These are phyloP conservation scores for Cytospora chrysosperma DNA, from an alignment of 2,329 filamentous ascomycete species.

Conservation along the genomic window DNA sequence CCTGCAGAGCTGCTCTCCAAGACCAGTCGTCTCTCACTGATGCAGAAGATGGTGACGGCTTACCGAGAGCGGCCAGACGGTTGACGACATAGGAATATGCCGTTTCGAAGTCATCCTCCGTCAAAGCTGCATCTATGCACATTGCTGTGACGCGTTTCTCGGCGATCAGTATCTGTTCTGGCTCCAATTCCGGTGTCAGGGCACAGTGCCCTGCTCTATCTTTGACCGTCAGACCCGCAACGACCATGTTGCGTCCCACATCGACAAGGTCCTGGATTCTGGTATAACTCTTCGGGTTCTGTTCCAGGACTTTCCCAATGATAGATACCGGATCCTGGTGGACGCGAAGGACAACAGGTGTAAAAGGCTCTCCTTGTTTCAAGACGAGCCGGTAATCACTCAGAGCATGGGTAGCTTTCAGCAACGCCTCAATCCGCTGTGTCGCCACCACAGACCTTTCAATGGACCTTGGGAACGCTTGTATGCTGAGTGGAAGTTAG, in stretches of 20 bases:
- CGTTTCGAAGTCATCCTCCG: conserved; percentile 80
- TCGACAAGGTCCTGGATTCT: conserved; percentile 70
- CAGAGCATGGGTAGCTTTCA: conserved; percentile 71
- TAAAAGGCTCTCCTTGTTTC: conserved; percentile 77
- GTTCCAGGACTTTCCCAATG: conserved; percentile 70
- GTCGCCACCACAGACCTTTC: conserved; percentile 49
- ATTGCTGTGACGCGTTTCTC: conserved; percentile 73
- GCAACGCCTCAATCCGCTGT: conserved; percentile 59
- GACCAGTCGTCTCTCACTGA: conserved; percentile 60
- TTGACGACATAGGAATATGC: conserved; percentile 82
- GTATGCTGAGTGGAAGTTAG: conserved; percentile 46
- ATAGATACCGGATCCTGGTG: conserved; percentile 73
- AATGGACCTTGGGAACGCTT: conserved; percentile 62
- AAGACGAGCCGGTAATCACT: conserved; percentile 75
- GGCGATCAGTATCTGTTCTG: conserved; percentile 39
- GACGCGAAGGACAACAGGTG: conserved; percentile 74
- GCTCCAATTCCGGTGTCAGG: conserved; percentile 30
- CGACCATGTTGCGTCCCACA: conserved; percentile 66
- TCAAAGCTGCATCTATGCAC: conserved; percentile 71
- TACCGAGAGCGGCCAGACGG: conserved; percentile 50
- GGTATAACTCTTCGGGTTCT: conserved; percentile 73
- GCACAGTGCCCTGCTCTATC: conserved; percentile 32
- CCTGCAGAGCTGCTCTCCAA: conserved; percentile 75
- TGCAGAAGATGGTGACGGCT: conserved; percentile 24
- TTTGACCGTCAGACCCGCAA: conserved; percentile 50